phyloP scores from a whole-genome alignment of 2,329 filamentous ascomycete species.

The Calonectria pseudoturangicola region DNA sequence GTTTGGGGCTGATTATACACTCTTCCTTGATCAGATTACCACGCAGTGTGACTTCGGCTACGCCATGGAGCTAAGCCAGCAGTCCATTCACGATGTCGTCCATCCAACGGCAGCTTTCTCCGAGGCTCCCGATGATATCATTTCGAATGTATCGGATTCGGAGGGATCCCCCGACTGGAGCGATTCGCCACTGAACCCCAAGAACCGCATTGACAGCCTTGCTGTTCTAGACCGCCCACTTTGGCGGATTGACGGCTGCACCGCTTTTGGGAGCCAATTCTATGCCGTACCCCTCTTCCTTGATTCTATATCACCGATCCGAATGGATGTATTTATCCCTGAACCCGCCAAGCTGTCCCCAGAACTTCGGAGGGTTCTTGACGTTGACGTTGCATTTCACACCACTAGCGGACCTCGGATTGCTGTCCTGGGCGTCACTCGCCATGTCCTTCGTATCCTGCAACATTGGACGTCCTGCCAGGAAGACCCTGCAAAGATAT shows the following conservation, averaged over 20 bases:
- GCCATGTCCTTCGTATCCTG: constrained; percentile 72
- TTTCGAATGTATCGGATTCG: constrained; percentile 9
- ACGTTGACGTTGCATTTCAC: constrained; percentile 72
- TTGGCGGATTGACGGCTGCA: constrained; percentile 77
- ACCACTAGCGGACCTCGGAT: constrained; percentile 70
- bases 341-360: constrained; percentile 66
- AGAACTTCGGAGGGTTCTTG: constrained; percentile 66
- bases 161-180: constrained; percentile 61
- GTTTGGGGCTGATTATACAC: constrained; percentile 40
- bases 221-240: constrained; percentile 64
- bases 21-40: constrained; percentile 34
- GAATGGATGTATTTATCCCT: constrained; percentile 76
- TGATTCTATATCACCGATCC: constrained; percentile 66
- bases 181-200: constrained; percentile 73
- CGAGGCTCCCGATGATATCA: constrained; percentile 29
- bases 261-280: constrained; percentile 74
- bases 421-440: constrained; percentile 69
- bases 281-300: constrained; percentile 74
- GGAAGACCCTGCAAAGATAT: constrained; percentile 58
- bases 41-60: constrained; percentile 32
- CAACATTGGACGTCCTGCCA: constrained; percentile 68
- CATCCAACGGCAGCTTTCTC: constrained; percentile 75
- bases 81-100: constrained; percentile 72
- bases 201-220: constrained; percentile 76
- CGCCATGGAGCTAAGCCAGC: constrained; percentile 72